phyloP scores from a whole-genome alignment of 2,329 filamentous ascomycete species.

The Fusarium miscanthi region DNA sequence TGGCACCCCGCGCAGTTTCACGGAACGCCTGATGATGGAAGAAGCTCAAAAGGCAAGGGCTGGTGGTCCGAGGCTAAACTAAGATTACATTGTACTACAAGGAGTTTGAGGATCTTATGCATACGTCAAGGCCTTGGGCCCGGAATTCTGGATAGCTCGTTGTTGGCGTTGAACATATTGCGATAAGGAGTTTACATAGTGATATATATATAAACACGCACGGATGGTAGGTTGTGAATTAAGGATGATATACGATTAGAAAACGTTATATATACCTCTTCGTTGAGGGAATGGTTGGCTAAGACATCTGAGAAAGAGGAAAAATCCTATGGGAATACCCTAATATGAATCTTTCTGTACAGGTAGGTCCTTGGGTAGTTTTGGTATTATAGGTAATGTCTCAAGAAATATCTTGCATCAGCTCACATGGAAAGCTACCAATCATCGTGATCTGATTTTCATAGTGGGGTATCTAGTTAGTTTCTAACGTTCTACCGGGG shows the following conservation, averaged over 20 bases:
- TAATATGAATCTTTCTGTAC: background rate
- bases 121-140: constrained; percentile 37
- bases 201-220: constrained; percentile 27
- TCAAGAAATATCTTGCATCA: background rate
- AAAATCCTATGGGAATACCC: background rate
- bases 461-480: constrained; percentile 18
- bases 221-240: constrained; percentile 14
- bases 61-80: constrained; percentile 33
- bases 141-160: constrained; percentile 41
- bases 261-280: constrained; percentile 23
- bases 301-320: constrained; percentile 9
- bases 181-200: constrained; percentile 33
- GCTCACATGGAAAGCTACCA: constrained; percentile 20
- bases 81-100: constrained; percentile 23
- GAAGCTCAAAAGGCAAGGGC: constrained; percentile 53
- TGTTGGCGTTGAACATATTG: constrained; percentile 46
- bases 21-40: constrained; percentile 61
- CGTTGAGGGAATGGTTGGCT: constrained; percentile 16
- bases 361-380: background rate
- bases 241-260: constrained; percentile 23
- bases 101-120: constrained; percentile 42
- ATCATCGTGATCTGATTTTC: constrained; percentile 21
- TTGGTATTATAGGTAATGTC: constrained; percentile 1
- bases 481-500: constrained; percentile 39
- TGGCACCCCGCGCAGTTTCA: constrained; percentile 60